A percentile compares a stretch with the other conserved stretches of the same genome.
These are phyloP conservation scores for Gonium pectorale DNA, from an alignment of 139 green algal species.

Conservation along the genomic window DNA sequence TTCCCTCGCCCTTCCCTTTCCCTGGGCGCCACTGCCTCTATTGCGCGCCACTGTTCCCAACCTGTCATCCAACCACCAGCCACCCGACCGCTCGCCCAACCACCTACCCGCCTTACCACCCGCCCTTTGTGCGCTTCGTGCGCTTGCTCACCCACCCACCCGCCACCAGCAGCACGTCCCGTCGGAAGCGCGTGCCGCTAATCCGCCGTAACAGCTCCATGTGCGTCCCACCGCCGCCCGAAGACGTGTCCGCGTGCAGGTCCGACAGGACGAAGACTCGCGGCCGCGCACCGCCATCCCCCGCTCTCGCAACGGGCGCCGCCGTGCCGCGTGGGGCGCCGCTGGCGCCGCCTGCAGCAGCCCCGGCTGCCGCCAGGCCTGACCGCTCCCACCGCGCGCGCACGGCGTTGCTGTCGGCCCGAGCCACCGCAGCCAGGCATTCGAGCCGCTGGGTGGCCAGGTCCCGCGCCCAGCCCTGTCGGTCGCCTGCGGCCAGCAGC, in stretches of 20 bases:
- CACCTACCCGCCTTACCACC: too few species aligned
- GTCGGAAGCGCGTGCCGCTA: not conserved
- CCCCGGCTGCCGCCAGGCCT: not conserved
- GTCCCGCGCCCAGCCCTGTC: too few species aligned
- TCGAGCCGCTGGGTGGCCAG: not conserved
- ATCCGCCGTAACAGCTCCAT: constrained; percentile 37
- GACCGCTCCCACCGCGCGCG: not conserved
- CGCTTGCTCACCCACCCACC: not conserved
- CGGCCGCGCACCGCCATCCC: too few species aligned
- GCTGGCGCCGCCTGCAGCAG: not conserved
- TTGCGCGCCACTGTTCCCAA: too few species aligned
- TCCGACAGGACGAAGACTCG: constrained; percentile 29
- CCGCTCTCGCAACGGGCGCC: too few species aligned
- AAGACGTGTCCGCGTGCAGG: constrained; percentile 12
- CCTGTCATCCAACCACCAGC: too few species aligned
- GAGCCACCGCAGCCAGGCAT: not conserved
- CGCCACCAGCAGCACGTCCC: constrained; percentile 24
- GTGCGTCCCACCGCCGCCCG: not conserved
- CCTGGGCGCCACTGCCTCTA: too few species aligned
- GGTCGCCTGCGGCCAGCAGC: too few species aligned
- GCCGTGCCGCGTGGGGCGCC: not conserved
- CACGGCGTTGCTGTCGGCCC: constrained; percentile 6
- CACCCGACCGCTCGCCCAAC: too few species aligned
- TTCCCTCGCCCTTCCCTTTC: too few species aligned
- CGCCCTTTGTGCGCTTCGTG: not conserved